Evolutionary conservation across 129 eudicot species (phyloP).

Genomic region (Glebionis coronaria): DNA sequence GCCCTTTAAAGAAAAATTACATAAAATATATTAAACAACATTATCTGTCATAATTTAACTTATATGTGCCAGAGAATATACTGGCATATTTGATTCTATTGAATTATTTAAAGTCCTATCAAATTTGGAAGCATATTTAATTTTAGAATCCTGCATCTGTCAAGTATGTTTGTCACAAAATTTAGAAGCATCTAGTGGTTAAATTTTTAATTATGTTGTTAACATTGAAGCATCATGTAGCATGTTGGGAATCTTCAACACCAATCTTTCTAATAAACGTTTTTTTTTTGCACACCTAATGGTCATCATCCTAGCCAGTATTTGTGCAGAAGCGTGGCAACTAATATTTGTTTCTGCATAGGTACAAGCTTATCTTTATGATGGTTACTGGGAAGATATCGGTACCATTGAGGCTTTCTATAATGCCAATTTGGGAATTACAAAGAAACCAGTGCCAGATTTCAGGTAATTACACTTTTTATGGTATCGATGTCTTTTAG

Average conservation of each 20-base stretch:
- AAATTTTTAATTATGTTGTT: background rate
- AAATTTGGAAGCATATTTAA: conserved; percentile 3
- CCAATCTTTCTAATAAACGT: background rate
- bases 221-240: background rate
- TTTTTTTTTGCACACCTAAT: background rate
- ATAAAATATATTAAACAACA: conserved; percentile 26
- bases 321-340: conserved; percentile 17
- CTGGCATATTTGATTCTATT: background rate
- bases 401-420: conserved; percentile 97
- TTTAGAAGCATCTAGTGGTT: conserved; percentile 4
- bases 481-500: background rate
- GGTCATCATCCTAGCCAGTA: conserved; percentile 3
- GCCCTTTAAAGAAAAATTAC: conserved; percentile 3
- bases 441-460: conserved; percentile 94
- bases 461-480: conserved; percentile 54
- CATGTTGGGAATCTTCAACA: background rate
- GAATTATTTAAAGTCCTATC: background rate
- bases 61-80: conserved; percentile 25
- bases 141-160: conserved; percentile 1
- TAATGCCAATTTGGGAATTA: conserved; percentile 87
- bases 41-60: conserved; percentile 7
- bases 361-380: conserved; percentile 96
- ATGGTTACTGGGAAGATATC: conserved; percentile 98
- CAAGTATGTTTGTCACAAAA: background rate
- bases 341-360: conserved; percentile 21